Evolutionary conservation across 1,284 basidiomycete species (phyloP).

Genomic region (Trichosporon asahii): DNA sequence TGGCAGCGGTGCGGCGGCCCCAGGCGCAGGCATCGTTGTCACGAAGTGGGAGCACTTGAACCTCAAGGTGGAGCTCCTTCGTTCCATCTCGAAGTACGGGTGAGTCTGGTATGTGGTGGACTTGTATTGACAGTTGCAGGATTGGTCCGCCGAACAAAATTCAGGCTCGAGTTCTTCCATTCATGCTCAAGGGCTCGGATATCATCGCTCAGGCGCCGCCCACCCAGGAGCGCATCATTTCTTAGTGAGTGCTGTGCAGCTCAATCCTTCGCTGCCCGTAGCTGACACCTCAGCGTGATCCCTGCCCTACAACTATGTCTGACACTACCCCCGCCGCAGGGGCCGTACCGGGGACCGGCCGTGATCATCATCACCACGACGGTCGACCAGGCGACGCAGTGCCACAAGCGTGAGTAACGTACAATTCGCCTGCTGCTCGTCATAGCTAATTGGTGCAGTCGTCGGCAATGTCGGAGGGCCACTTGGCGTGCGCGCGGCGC

Average conservation of each 20-base stretch:
- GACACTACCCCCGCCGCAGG: slow-evolving; percentile 57
- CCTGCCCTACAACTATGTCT: slow-evolving; percentile 85
- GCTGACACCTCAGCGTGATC: slow-evolving; percentile 59
- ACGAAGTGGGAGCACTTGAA: slow-evolving; percentile 95
- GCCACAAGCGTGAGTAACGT: slow-evolving; percentile 64
- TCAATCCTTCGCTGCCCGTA: neutral
- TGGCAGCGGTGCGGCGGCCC: slow-evolving; percentile 54
- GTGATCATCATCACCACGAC: slow-evolving; percentile 95
- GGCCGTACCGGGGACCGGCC: slow-evolving; percentile 69
- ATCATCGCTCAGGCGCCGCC: slow-evolving; percentile 98
- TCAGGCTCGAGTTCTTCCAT: slow-evolving; percentile 91
- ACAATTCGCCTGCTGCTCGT: too few relatives aligned
- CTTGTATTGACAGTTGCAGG: slow-evolving; percentile 52
- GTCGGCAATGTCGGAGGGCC: slow-evolving; percentile 88
- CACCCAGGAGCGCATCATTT: slow-evolving; percentile 95
- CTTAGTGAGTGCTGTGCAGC: slow-evolving; percentile 58
- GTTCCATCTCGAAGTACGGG: slow-evolving; percentile 91
- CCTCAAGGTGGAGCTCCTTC: slow-evolving; percentile 78
- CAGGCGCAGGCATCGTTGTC: slow-evolving; percentile 73
- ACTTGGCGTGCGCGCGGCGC: slow-evolving; percentile 79
- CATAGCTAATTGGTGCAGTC: too few relatives aligned
- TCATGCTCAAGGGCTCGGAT: slow-evolving; percentile 83
- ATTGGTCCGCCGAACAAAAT: slow-evolving; percentile 98
- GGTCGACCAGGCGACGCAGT: slow-evolving; percentile 96
- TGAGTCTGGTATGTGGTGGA: slow-evolving; percentile 52